Evolutionary conservation across 75 land plant species (phyloP), one percentile per base, ranked within the genome.

Genomic region (Ceratopteris richardii): DNA sequence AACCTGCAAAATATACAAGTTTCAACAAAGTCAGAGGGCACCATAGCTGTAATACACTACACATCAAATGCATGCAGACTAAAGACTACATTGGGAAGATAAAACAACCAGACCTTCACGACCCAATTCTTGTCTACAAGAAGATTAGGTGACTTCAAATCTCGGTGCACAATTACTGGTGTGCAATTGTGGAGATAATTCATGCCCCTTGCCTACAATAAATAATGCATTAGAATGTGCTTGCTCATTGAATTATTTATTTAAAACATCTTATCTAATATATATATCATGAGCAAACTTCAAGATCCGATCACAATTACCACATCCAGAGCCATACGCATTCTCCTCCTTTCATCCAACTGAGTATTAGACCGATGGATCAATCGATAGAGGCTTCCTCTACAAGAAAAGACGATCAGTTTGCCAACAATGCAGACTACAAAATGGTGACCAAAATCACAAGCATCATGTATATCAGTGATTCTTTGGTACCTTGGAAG

Each of bases 301-400:
- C n/a, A n/a, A n/a, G n/a, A n/a, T 33, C 9, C 9, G 37, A 33
- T 4, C 37, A 3, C 37, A 43, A 83, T 66, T 86, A 94, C 98
- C 65, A 84, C 81, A 80, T 94, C 98, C 42, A 94, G 75, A 30
- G 98, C 98, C 96, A 94, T 94, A 72, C 85, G 88, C 67, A 94
- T 60, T 37, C 98, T 83, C 66, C 81, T 86, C 44, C 85, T 70
- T 66, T 79, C 91, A 77, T 94, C 98, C 51, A 94, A 60, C 60
- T 94, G 87, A 72, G 77, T 87, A 78, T 90, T 88, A 1, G 96
- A 80, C 37, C 98, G 80, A 60, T 94, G 98, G 54, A 94, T 68
- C 66, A 94, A 70, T 54, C 93, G 73, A 67, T 85, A 94, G 66
- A 94, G 76, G 77, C 98, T 94, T 67, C 98, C 98, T 65, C 98